Base-by-base conservation (phyloP, 352 stramenopile species). In the Phytophthora ramorum region DNA sequence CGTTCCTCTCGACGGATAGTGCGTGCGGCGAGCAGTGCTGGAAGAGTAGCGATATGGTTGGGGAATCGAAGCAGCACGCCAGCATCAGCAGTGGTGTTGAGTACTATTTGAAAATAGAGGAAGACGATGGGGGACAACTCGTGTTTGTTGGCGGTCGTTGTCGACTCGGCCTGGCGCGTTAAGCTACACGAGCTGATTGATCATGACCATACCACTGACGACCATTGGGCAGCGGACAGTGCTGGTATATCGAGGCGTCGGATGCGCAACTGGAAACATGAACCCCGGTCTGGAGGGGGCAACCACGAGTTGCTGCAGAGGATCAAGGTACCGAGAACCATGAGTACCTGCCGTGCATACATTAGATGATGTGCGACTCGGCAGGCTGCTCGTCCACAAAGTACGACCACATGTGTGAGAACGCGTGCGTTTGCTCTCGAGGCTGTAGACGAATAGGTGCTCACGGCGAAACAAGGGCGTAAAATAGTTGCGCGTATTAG, bases 291-390 rank as follows among this genome's bases (percentile, higher is more conserved):
- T 1, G 65, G 65, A 1, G 86, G 77, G 14, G 83, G 79, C 52
- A 90, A 90, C 43, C 66, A 80, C 28, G 76, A 89, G 17, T 55
- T 85, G 28, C 57, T 89, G 19, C 86, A 91, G 69, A 75, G 78
- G 83, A 93, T 51, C 83, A 71, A 6, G 72, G 74, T 2, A 71
- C 72, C 2, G 53, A 63, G 20, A 89, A 90, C 44, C 79, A 92
- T 48, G 82, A 92, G 58, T 93, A 90, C 48, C 73, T 89, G 48
- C 86, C 86, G 41, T 94, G 86, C 62, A 85, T 81, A 34, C 86
- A 94, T 59, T 75, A 90, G 2, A 84, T 84, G 26, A 66, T 79
- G 57, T 92, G 84, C 59, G 64, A 83, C 58, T 73, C 75, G 13
- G 75, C 26, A 2, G 72, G 59, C 10, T 94, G 86, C 53, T 91